phyloP scores from a whole-genome alignment of 2,329 filamentous ascomycete genomes.

The Monosporascus sp. region DNA sequence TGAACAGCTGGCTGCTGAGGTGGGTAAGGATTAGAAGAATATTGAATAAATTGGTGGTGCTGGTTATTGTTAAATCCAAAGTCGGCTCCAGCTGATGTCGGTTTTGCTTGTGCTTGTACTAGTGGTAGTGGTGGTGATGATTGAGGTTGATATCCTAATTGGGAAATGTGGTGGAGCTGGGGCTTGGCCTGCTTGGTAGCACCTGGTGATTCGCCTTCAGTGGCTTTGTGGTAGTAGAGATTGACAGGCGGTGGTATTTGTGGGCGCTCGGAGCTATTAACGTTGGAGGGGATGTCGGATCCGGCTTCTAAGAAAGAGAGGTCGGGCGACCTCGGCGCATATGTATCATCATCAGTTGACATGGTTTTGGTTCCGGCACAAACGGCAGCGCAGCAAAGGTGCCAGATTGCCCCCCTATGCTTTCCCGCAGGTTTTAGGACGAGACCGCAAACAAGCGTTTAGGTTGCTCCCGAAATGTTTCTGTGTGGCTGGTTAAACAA shows the following conservation, averaged over 20 bases:
- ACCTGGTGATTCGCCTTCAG: background rate
- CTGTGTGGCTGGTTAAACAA: conserved; percentile 13
- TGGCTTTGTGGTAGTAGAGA: conserved; percentile 21
- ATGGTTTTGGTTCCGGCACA: conserved; percentile 33
- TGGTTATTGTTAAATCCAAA: conserved; percentile 10
- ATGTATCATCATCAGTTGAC: conserved; percentile 42
- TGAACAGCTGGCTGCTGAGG: conserved; percentile 19
- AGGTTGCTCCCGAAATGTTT: background rate
- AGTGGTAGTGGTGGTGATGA: background rate
- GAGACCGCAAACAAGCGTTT: conserved; percentile 7
- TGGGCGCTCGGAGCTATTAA: conserved; percentile 14
- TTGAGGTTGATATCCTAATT: conserved; percentile 16
- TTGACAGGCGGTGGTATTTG: conserved; percentile 17
- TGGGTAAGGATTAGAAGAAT: conserved; percentile 8
- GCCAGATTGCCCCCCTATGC: background rate
- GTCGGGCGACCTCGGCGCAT: conserved; percentile 55
- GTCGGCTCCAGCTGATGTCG: background rate
- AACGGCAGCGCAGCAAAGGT: conserved; percentile 7
- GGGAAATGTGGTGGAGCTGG: conserved; percentile 16
- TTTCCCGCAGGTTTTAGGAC: conserved; percentile 2
- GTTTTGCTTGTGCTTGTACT: background rate
- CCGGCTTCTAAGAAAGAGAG: conserved; percentile 50
- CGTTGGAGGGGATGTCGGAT: conserved; percentile 21
- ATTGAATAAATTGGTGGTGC: conserved; percentile 10
- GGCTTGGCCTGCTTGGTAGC: conserved; percentile 19